Evolutionary conservation across 768 basidiomycete species (phyloP), one percentile per base, ranked within the genome.

Genomic region (Postia placenta): DNA sequence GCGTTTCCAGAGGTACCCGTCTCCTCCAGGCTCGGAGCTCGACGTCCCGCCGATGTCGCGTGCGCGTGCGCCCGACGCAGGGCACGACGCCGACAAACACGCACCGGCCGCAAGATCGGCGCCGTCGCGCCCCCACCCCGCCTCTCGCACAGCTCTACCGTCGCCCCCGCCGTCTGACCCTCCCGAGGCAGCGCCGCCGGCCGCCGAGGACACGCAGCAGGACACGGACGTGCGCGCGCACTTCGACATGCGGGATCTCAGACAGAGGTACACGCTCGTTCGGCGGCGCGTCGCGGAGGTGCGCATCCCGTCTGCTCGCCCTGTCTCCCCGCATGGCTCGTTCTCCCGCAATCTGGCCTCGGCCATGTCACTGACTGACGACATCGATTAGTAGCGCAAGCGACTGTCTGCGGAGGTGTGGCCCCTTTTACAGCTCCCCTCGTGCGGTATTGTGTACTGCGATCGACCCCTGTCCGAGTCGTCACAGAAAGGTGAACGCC

Each of bases 381-480:
- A 38, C 38, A 5, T 37, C 48, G 12, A 24, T 28, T 35, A 67
- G 66, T 68, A 67, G 67, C 64, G 64, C 37, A 66, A 62, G 46
- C 53, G 47, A 41, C 40, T 55, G 11, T 53, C 52, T n/a, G 42
- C 41, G n/a, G 48, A 59, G 19, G 35, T 56, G 11, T 64, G 58
- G 56, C 55, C 55, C 44, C 42, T 62, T 4, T 44, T 67, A 11
- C 57, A 51, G 15, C 54, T 67, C 5, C 57, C 56, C 14, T 63
- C 59, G 39, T 66, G 66, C 35, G 62, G 65, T 6, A 50, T 59
- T 35, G 58, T 65, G 2, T 57, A 55, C 38, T 37, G 45, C 15
- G 59, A 66, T 39, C 41, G 19, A n/a, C n/a, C n/a, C n/a, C n/a
- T n/a, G n/a, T n/a, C n/a, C 45, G 15, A 9, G 17, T 22, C 9